A percentile compares a stretch with the other conserved stretches of the same genome.
These are phyloP conservation scores for Rubroboletus pulcherrimus DNA, from an alignment of 768 basidiomycete genomes.

Conservation along the genomic window DNA sequence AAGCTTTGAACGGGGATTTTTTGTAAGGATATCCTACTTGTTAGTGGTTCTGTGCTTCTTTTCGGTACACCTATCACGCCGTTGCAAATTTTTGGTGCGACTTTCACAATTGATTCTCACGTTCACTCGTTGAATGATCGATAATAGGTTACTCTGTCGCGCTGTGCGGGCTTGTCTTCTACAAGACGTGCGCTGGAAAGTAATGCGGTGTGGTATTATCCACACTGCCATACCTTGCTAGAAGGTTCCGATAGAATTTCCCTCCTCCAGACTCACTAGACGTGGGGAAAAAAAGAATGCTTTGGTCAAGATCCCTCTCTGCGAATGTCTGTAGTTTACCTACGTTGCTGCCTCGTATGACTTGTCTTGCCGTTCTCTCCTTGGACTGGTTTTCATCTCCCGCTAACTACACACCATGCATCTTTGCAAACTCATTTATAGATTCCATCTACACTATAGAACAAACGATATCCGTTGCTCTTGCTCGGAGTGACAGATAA, in stretches of 20 bases:
- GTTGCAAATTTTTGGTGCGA: constrained; percentile 76
- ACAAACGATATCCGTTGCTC: neutral
- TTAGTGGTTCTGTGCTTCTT: constrained; percentile 83
- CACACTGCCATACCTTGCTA: too few relatives aligned
- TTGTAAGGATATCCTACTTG: constrained; percentile 80
- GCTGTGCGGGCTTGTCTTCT: constrained; percentile 76
- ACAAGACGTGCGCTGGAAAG: constrained; percentile 73
- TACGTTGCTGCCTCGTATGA: neutral
- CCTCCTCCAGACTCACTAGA: neutral
- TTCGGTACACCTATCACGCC: constrained; percentile 80
- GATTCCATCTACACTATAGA: constrained; percentile 6
- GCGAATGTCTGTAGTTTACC: neutral
- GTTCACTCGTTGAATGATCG: neutral
- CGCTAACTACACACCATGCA: neutral
- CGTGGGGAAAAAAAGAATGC: neutral
- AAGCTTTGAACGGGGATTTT: constrained; percentile 27
- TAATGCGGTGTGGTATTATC: constrained; percentile 20
- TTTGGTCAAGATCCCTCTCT: neutral
- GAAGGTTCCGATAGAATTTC: neutral
- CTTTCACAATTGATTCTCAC: neutral
- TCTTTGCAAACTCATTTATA: constrained; percentile 7
- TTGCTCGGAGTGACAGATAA: neutral
- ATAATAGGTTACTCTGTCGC: constrained; percentile 80
- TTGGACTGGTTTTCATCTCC: neutral
- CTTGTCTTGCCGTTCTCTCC: neutral